Evolutionary conservation across 1,284 basidiomycete genomes (phyloP).

Genomic region (Testicularia cyperi): DNA sequence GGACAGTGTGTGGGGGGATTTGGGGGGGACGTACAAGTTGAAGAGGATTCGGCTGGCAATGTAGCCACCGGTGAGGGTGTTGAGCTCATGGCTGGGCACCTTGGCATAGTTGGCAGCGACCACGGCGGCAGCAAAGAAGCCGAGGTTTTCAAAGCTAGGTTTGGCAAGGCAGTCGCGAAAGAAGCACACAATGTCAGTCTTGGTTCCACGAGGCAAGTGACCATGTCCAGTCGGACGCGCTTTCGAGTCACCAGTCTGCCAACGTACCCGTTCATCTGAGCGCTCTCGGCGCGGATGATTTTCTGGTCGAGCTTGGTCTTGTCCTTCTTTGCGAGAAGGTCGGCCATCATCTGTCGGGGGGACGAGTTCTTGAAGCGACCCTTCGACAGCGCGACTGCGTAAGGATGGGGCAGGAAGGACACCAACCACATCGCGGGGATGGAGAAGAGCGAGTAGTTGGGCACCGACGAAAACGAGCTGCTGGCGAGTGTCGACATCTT

Average conservation of each 20-base stretch:
- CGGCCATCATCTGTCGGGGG: slow-evolving; percentile 28
- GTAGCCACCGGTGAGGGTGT: slow-evolving; percentile 37
- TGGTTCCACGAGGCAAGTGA: too few relatives aligned
- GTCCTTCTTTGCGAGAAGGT: slow-evolving; percentile 28
- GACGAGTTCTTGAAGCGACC: slow-evolving; percentile 17
- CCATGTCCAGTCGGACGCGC: too few relatives aligned
- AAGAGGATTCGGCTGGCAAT: slow-evolving; percentile 36
- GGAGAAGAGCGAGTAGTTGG: slow-evolving; percentile 33
- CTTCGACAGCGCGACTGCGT: slow-evolving; percentile 4
- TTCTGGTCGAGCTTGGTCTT: slow-evolving; percentile 27
- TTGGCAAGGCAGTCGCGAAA: background rate
- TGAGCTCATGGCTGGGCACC: slow-evolving; percentile 41
- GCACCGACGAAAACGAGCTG: slow-evolving; percentile 1
- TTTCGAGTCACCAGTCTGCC: too few relatives aligned
- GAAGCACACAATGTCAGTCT: background rate
- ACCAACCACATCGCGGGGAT: slow-evolving; percentile 28
- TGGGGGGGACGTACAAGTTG: slow-evolving; percentile 35
- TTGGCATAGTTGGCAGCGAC: slow-evolving; percentile 45
- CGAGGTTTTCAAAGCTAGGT: slow-evolving; percentile 21
- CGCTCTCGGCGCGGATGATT: slow-evolving; percentile 31
- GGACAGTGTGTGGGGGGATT: too few relatives aligned
- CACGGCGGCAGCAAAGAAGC: slow-evolving; percentile 25
- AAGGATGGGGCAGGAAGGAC: slow-evolving; percentile 22
- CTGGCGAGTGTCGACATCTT: slow-evolving; percentile 18
- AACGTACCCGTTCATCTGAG: slow-evolving; percentile 21